phyloP scores from a whole-genome alignment of 2,329 filamentous ascomycete species.

The Periconia sp. region DNA sequence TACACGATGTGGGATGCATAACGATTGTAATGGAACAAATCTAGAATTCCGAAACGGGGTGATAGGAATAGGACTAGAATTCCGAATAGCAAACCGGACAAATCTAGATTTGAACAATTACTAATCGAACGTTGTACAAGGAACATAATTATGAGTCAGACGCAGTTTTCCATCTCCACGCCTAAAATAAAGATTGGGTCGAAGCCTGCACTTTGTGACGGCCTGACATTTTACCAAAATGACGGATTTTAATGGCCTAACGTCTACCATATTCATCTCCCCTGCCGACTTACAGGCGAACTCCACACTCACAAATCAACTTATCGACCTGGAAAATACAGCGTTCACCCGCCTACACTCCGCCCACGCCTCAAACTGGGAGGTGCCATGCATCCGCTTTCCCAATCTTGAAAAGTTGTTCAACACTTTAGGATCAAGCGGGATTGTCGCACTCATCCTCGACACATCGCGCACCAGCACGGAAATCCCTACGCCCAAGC shows the following conservation, averaged over 20 bases:
- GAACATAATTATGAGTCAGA: too few species aligned
- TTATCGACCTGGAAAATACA: conserved; percentile 20
- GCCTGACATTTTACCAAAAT: too few species aligned
- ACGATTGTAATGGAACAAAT: too few species aligned
- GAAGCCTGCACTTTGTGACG: too few species aligned
- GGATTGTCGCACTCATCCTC: conserved; percentile 18
- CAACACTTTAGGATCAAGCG: conserved; percentile 13
- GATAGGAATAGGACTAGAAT: too few species aligned
- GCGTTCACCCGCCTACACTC: conserved; percentile 21
- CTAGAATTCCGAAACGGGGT: too few species aligned
- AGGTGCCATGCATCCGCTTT: conserved; percentile 14
- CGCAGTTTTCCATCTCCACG: too few species aligned
- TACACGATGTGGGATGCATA: too few species aligned
- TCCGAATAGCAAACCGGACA: too few species aligned
- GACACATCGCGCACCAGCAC: conserved; percentile 5
- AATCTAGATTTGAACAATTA: too few species aligned
- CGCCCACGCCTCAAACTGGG: conserved; percentile 17
- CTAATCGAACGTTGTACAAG: too few species aligned
- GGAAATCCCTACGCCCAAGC: neutral
- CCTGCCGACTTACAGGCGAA: conserved; percentile 9
- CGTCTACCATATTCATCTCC: conserved; percentile 15
- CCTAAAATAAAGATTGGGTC: too few species aligned
- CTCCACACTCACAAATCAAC: conserved; percentile 9
- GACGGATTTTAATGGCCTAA: neutral
- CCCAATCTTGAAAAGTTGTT: conserved; percentile 12